Evolutionary conservation across 1,284 basidiomycete species (phyloP), one percentile per base, ranked within the genome.

Genomic region (Ceratobasidium theobromae): DNA sequence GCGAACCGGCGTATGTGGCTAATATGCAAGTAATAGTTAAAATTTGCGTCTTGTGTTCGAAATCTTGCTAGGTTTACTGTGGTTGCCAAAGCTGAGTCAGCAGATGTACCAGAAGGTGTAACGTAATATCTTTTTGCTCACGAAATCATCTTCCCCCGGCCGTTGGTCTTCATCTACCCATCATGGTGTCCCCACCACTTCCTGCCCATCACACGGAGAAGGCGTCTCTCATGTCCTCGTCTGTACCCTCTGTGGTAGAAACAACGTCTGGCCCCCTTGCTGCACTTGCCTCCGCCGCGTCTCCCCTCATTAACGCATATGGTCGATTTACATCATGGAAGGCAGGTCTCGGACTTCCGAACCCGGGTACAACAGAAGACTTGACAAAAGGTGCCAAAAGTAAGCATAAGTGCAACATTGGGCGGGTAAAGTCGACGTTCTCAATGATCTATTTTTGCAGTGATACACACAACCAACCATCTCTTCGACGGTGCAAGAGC

Each of bases 401-500:
- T 95, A 75, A 71, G 83, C 74, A 23, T 49, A 35, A 30, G 18
- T 66, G 14, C 28, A 12, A n/a, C 67, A 25, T 48, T 30, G 30
- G 12, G 5, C 27, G 14, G 6, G 2, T 40, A 3, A 23, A 25
- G 33, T 16, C 14, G 12, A 49, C 21, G 12, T 23, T 30, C 32
- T 51, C 25, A 62, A 32, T 38, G 48, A 53, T 52, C 12, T 23
- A 25, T 35, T 52, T 4, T 35, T 27, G 28, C 74, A 96, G 93
- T 86, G 69, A 96, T 94, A 18, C 93, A 94, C 76, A 79, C 98
- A 69, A 90, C 88, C 69, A 98, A 98, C 82, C 96, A 90, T 79
- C 87, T 95, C 75, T 99, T 98, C 77, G 97, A 99, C 81, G 97
- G 97, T 70, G 96, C 82, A 21, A 85, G 95, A 72, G 97, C 97